Conservation (phyloP, 805 yeast species). For the Candida maris region DNA sequence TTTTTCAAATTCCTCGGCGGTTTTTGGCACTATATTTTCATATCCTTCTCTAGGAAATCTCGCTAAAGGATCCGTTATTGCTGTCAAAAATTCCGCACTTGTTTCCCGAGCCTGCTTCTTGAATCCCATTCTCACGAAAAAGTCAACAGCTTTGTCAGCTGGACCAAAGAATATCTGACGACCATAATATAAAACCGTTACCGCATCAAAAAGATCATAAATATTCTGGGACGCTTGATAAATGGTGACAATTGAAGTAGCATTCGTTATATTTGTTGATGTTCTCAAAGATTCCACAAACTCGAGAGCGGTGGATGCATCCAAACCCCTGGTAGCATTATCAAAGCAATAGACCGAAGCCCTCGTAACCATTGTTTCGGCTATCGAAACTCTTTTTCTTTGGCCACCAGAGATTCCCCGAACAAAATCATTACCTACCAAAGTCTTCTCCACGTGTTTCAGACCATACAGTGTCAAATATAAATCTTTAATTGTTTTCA, state of each 20-base stretch:
- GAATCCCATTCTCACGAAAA: constrained; percentile 59
- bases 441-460: constrained; percentile 56
- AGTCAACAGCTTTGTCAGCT: constrained; percentile 48
- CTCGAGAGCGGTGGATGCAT: constrained; percentile 67
- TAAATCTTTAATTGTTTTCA: constrained; percentile 42
- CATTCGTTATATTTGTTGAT: constrained; percentile 51
- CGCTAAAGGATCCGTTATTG: constrained; percentile 64
- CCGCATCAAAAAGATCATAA: constrained; percentile 57
- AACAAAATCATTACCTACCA: constrained; percentile 64
- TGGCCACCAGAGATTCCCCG: constrained; percentile 75
- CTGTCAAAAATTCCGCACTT: constrained; percentile 63
- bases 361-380: constrained; percentile 55
- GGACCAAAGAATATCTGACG: constrained; percentile 61
- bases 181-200: constrained; percentile 58
- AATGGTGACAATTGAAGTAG: constrained; percentile 61
- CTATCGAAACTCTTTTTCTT: constrained; percentile 67
- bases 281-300: constrained; percentile 58
- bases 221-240: constrained; percentile 68
- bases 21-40: constrained; percentile 49
- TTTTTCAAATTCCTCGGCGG: constrained; percentile 55
- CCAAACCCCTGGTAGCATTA: constrained; percentile 69
- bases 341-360: constrained; percentile 61
- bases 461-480: constrained; percentile 53
- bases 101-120: constrained; percentile 61
- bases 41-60: constrained; percentile 46